Base-by-base conservation (phyloP, 2,329 filamentous ascomycete genomes). In the Cladosporium oxysporum region DNA sequence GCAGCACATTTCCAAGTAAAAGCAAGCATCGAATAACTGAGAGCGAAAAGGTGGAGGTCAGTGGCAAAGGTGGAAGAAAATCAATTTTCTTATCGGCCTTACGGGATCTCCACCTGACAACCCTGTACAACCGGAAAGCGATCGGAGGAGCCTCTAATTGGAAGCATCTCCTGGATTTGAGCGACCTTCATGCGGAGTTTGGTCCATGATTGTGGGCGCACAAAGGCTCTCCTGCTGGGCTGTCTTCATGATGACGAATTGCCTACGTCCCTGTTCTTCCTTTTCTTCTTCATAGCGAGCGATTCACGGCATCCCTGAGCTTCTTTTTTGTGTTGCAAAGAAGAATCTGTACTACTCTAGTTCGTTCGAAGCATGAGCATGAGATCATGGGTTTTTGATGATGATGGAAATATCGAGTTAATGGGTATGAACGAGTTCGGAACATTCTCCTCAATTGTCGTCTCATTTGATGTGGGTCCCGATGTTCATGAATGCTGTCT, bases 101-200 rank as follows among this genome's bases (percentile, higher is more conserved):
- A 26, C 33, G 12, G 21, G 7, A n/a, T 18, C 35, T 44, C n/a
- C 28, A 33, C 35, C 35, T 11, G 50, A 55, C 37, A 14, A 59
- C 28, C 57, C 57, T 57, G 50, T 57, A 44, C 61, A 57, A 57
- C 18, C 47, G 14, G 50, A 55, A 18, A 47, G 33, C 33, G 57
- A 47, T 23, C 18, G 8, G n/a, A 41, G 23, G 23, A 47, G 21
- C 33, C 26, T 44, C 23, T 31, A 7, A 29, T 63, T 47, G 50
- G 50, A n/a, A 35, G 26, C 50, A 41, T 33, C 31, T 35, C 50
- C 35, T 57, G 61, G 61, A 35, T 57, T 31, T 63, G 37, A 62
- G 33, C n/a, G 11, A 21, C 53, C 14, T 31, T 31, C 29, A 31
- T 31, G 29, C 33, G 16, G 23, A 31, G 5, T 18, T 10, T 57